Percentiles rank a stretch among this genome's conserved stretches.
Evolutionary conservation across 2,329 filamentous ascomycete genomes (phyloP).

Genomic region (Nakataea oryzae): DNA sequence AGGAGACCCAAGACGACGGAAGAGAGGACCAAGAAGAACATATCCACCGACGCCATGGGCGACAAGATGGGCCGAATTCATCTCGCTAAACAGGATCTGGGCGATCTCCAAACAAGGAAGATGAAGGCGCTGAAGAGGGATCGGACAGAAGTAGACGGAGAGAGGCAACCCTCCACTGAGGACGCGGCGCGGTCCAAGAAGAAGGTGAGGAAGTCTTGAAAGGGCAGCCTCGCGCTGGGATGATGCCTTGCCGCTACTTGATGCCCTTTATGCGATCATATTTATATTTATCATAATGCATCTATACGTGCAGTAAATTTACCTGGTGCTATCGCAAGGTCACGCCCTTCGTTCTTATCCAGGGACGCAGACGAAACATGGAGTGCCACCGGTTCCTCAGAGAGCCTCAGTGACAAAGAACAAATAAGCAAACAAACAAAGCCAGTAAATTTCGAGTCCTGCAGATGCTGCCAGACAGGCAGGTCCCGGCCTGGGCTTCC

Average conservation of each 20-base stretch:
- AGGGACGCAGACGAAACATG: neutral
- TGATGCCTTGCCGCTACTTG: too few species aligned
- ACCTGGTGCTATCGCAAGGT: neutral
- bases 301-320: neutral
- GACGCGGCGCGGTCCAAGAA: neutral
- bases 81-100: constrained; percentile 79
- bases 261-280: neutral
- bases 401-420: neutral
- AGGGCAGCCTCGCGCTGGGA: too few species aligned
- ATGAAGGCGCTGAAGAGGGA: constrained; percentile 97
- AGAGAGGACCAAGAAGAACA: constrained; percentile 90
- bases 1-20: constrained; percentile 68
- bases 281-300: neutral
- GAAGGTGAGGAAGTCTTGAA: neutral
- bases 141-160: constrained; percentile 42
- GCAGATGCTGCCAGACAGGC: neutral
- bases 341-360: neutral
- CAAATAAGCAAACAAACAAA: too few species aligned
- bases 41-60: constrained; percentile 80
- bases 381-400: too few species aligned
- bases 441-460: neutral
- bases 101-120: constrained; percentile 85
- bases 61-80: constrained; percentile 96
- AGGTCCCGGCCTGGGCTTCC: neutral
- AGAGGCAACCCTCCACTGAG: constrained; percentile 10